Evolutionary conservation across 768 basidiomycete species (phyloP).

Genomic region (Tulasnella sp.): DNA sequence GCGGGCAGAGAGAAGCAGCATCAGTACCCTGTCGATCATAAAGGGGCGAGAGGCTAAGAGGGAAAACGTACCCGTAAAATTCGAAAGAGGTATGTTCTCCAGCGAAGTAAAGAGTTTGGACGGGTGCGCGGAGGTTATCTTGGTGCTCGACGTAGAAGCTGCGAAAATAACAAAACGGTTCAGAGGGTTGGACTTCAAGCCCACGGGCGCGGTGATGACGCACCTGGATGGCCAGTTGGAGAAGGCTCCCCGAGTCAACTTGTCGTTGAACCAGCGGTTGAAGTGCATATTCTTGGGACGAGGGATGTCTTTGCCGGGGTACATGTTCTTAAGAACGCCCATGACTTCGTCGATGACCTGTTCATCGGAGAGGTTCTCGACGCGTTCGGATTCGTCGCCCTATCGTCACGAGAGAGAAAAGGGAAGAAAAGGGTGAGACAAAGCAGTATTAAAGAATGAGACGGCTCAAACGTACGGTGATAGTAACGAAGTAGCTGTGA

Average conservation of each 20-base stretch:
- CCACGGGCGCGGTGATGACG: no score
- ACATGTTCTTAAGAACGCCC: constrained; percentile 52
- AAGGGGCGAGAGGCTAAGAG: no score
- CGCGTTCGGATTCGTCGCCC: constrained; percentile 55
- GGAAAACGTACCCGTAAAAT: not conserved
- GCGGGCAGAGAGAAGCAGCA: no score
- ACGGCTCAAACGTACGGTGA: constrained; percentile 31
- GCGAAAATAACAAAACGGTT: no score
- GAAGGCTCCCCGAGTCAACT: constrained; percentile 52
- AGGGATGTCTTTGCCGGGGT: constrained; percentile 46
- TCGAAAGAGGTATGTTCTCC: constrained; percentile 10
- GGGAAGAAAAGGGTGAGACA: no score
- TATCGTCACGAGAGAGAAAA: constrained; percentile 24
- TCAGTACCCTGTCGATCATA: not conserved
- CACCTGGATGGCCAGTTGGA: constrained; percentile 65
- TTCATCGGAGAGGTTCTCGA: constrained; percentile 45
- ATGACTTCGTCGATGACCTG: constrained; percentile 49
- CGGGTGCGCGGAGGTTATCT: constrained; percentile 17
- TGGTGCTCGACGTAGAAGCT: constrained; percentile 19
- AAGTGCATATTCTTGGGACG: constrained; percentile 50
- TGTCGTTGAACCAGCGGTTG: constrained; percentile 47
- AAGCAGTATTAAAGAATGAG: no score
- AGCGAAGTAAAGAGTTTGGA: constrained; percentile 10
- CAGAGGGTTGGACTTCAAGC: no score
- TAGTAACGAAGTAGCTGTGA: constrained; percentile 41